Evolutionary conservation across 73 alveolate genomes (phyloP).

Genomic region (Blepharisma stoltei): DNA sequence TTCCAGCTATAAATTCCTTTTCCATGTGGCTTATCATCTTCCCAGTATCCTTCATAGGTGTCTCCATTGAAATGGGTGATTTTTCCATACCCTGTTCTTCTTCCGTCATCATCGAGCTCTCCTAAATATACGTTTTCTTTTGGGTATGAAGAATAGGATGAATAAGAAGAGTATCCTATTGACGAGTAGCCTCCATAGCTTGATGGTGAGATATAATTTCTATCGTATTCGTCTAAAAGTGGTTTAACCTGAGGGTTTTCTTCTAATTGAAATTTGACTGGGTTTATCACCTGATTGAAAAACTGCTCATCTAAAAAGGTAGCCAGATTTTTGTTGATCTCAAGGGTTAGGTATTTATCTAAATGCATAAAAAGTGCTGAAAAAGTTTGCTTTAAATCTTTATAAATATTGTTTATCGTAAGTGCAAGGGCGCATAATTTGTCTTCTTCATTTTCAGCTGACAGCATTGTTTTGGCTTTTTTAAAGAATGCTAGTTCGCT

Average conservation of each 20-base stretch:
- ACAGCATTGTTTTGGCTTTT: background rate
- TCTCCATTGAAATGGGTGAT: conserved; percentile 73
- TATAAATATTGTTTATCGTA: background rate
- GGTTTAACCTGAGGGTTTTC: background rate
- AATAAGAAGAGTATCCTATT: too few species aligned
- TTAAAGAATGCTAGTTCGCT: background rate
- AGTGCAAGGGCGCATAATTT: background rate
- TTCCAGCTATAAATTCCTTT: conserved; percentile 78
- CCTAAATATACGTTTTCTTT: conserved; percentile 37
- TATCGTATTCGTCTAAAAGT: background rate
- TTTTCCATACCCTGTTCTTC: conserved; percentile 57
- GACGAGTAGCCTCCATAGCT: background rate
- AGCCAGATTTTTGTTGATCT: background rate
- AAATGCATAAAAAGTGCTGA: background rate
- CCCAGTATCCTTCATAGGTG: conserved; percentile 88
- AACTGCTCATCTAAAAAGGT: background rate
- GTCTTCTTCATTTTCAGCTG: background rate
- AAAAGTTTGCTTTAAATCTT: background rate
- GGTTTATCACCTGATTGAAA: background rate
- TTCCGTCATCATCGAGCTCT: conserved; percentile 45
- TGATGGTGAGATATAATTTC: background rate
- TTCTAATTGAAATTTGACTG: background rate
- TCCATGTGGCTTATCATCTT: conserved; percentile 83
- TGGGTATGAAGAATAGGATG: background rate
- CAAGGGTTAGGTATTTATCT: background rate